These are phyloP conservation scores for Echium plantagineum DNA, from an alignment of 257 asterid species.

Conservation along the genomic window DNA sequence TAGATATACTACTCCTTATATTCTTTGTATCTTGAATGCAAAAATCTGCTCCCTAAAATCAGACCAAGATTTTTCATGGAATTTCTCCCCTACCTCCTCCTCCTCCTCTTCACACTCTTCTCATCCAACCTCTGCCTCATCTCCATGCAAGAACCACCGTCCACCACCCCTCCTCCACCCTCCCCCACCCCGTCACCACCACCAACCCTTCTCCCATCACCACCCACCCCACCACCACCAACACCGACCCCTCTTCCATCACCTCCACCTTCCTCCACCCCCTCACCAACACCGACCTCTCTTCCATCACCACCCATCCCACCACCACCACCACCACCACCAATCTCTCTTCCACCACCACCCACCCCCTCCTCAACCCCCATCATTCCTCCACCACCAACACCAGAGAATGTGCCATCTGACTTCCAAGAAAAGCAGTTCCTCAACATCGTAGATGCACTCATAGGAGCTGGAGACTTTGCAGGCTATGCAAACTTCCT, in stretches of 20 bases:
- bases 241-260: conserved; percentile 7
- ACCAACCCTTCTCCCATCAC: conserved; percentile 11
- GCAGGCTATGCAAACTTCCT: conserved; percentile 52
- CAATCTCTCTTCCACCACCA: no score
- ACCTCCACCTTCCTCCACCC: not conserved
- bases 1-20: no score
- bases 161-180: conserved; percentile 7
- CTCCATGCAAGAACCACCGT: no score
- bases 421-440: conserved; percentile 26
- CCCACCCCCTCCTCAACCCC: not conserved
- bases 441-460: conserved; percentile 41
- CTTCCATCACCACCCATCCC: conserved; percentile 7
- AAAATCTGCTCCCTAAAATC: no score
- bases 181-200: no score
- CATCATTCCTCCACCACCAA: conserved; percentile 7
- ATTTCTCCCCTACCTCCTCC: no score
- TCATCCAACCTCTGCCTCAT: no score
- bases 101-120: conserved; percentile 5
- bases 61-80: no score
- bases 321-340: conserved; percentile 6
- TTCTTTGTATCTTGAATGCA: no score
- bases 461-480: conserved; percentile 46
- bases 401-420: not conserved
- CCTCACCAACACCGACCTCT: not conserved
- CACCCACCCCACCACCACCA: not conserved